Conservation (phyloP, 306 rosid species). For the Cucumis hystrix region DNA sequence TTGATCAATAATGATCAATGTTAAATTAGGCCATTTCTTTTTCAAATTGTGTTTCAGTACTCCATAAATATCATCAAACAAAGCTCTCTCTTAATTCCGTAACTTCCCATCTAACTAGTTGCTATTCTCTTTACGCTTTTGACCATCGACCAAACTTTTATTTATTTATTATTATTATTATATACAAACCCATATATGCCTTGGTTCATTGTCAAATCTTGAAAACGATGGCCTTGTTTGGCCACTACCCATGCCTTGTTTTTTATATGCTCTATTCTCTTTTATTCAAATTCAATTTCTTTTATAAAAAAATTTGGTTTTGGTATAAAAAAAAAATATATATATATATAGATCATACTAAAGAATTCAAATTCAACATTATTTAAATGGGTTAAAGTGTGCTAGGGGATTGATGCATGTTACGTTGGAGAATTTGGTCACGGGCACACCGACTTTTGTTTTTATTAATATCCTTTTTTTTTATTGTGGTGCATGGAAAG, state of each 20-base stretch:
- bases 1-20: too few relatives aligned
- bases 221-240: not conserved
- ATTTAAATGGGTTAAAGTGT: not conserved
- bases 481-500: not conserved
- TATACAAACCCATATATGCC: not conserved
- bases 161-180: not conserved
- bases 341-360: not conserved
- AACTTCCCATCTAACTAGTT: not conserved
- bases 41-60: not conserved
- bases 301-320: too few relatives aligned
- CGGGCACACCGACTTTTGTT: not conserved
- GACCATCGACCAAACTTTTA: conserved; percentile 1
- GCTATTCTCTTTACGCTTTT: not conserved
- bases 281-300: too few relatives aligned
- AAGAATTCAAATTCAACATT: not conserved
- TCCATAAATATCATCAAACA: not conserved
- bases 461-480: not conserved
- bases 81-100: not conserved
- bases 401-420: not conserved
- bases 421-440: not conserved
- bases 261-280: not conserved
- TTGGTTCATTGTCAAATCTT: not conserved
- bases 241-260: not conserved
- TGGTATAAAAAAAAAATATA: too few relatives aligned
- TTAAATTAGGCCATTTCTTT: too few relatives aligned